Evolutionary conservation across 345 rosid species (phyloP).

Genomic region (Pistacia integerrima): DNA sequence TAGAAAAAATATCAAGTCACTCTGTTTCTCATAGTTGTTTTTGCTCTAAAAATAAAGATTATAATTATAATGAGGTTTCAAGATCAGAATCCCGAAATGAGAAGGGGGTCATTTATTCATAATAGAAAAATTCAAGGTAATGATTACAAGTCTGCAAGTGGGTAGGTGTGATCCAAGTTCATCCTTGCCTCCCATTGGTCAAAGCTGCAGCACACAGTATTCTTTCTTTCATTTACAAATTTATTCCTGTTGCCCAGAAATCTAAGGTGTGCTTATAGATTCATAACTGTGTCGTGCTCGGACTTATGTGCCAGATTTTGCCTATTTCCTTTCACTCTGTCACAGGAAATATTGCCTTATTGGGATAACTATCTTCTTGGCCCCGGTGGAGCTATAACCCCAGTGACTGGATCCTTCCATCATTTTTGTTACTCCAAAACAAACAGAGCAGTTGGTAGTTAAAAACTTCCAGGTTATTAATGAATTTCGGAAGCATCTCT

Average conservation of each 20-base stretch:
- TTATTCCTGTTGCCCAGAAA: slow-evolving; percentile 48
- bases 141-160: too few relatives aligned
- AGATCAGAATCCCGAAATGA: too few relatives aligned
- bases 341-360: slow-evolving; percentile 73
- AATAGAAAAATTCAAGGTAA: too few relatives aligned
- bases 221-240: too few relatives aligned
- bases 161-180: too few relatives aligned
- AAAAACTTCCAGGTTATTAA: slow-evolving; percentile 63
- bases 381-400: slow-evolving; percentile 37
- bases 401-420: slow-evolving; percentile 29
- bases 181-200: too few relatives aligned
- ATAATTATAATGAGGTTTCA: too few relatives aligned
- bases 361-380: slow-evolving; percentile 65
- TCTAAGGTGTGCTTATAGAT: slow-evolving; percentile 60
- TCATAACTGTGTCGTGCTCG: slow-evolving; percentile 8
- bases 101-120: too few relatives aligned
- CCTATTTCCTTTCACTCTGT: slow-evolving; percentile 25
- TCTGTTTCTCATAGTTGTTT: too few relatives aligned
- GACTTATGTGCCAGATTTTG: slow-evolving; percentile 17
- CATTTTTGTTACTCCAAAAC: slow-evolving; percentile 50
- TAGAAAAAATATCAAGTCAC: too few relatives aligned
- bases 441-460: slow-evolving; percentile 44
- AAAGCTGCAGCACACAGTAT: too few relatives aligned
- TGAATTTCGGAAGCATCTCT: slow-evolving; percentile 59
- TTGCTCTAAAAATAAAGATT: too few relatives aligned